A percentile compares a stretch with the other conserved stretches of the same genome.
Evolutionary conservation across 2,329 filamentous ascomycete genomes (phyloP).

Genomic region (Cladosporium velox): DNA sequence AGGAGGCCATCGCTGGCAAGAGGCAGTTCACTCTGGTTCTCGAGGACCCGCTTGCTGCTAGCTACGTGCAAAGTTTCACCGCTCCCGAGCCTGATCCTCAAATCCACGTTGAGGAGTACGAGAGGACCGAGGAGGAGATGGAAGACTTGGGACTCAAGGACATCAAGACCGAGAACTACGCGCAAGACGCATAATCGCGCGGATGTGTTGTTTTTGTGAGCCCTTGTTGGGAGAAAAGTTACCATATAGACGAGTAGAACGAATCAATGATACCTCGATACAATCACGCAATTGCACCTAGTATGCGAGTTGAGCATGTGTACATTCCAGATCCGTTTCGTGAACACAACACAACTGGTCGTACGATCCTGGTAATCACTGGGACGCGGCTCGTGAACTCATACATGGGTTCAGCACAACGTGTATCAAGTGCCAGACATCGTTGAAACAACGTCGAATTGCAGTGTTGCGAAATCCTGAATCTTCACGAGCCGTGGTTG

Average conservation of each 20-base stretch:
- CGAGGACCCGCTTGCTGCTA: constrained; percentile 85
- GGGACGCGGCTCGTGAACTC: not conserved
- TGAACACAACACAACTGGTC: not conserved
- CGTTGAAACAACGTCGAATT: not conserved
- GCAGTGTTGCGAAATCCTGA: not conserved
- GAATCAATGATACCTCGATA: constrained; percentile 18
- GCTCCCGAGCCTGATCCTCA: constrained; percentile 81
- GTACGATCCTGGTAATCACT: not conserved
- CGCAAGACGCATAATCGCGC: constrained; percentile 37
- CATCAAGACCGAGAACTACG: constrained; percentile 91
- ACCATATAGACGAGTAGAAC: constrained; percentile 17
- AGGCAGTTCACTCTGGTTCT: constrained; percentile 80
- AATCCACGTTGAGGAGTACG: constrained; percentile 79
- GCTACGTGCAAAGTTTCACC: constrained; percentile 85
- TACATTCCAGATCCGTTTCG: not conserved
- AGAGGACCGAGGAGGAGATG: constrained; percentile 86
- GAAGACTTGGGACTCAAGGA: constrained; percentile 88
- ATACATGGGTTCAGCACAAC: not conserved
- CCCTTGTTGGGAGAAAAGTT: not conserved
- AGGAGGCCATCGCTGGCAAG: constrained; percentile 76
- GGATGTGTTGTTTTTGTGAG: not conserved
- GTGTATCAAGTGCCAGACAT: not conserved
- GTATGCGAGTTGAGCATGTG: not conserved
- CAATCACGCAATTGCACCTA: not conserved
- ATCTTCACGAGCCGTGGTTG: not conserved